Base-by-base conservation (phyloP, 192 early-diverging fungal genomes). In the Linnemannia zychae region DNA sequence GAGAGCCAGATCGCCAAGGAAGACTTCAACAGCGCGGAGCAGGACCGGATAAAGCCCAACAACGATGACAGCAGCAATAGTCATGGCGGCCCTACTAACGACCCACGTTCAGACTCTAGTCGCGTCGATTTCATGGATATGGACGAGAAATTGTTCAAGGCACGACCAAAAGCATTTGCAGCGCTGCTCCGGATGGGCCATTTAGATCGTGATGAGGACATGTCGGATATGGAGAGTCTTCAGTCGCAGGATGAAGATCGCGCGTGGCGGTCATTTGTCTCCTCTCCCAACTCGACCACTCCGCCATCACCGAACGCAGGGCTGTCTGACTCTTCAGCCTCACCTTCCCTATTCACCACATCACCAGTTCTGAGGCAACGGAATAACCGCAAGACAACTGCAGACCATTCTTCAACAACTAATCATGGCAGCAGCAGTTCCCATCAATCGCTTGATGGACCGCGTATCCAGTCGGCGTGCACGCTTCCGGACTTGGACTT, bases 171-270 rank as follows among this genome's bases (percentile, higher is more conserved):
- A 28, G 81, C 77, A 3, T 28, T 85, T 9, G 57, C 76, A 13
- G 82, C 72, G 11, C 40, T 75, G 1, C 76, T 33, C 2, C 63
- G 71, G 37, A 71, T 73, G 71, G 68, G 52, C 11, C 67, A 28
- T 31, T 31, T 50, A 34, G 77, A 70, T 17, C 70, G 68, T 1
- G 83, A 76, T 18, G 83, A 85, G 70, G 77, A 85, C 65, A 85
- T 85, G 83, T 85, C 83, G 9, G 83, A 85, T 36, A 85, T 78
- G 77, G 77, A 85, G 72, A 75, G 77, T 31, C 40, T 78, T n/a
- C 83, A 79, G n/a, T 77, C 76, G 1, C 76, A 79, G 28, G 83
- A 84, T 4, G 83, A 85, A 5, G 83, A 69, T 24, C 83, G 73
- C 0, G 53, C 77, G 0, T 85, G 83, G 83, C 49, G 73, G 16